phyloP scores from a whole-genome alignment of 2,329 filamentous ascomycete genomes.

The Aureobasidium sp. region DNA sequence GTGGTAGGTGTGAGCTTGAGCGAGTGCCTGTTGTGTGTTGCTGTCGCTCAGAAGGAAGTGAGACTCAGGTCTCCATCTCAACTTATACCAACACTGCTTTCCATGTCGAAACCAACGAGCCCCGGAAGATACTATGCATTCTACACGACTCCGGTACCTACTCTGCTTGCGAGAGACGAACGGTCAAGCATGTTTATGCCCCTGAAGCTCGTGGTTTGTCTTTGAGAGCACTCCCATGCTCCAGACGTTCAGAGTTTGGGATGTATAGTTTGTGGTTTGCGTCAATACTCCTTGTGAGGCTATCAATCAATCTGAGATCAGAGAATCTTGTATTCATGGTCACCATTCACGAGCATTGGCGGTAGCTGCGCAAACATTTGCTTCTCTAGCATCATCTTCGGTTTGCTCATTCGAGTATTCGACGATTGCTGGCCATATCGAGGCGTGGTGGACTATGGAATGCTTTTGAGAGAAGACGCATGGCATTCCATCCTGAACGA shows the following conservation, averaged over 20 bases:
- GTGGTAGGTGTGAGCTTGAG: not conserved
- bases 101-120: not conserved
- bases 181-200: not conserved
- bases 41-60: not conserved
- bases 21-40: not conserved
- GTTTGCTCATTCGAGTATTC: no score
- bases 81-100: not conserved
- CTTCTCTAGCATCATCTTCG: no score
- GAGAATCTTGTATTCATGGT: not conserved
- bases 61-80: not conserved
- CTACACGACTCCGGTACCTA: not conserved
- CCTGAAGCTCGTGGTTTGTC: not conserved
- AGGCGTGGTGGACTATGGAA: no score
- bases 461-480: no score
- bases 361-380: not conserved
- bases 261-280: not conserved
- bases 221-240: not conserved
- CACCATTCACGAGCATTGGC: not conserved
- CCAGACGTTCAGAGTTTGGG: not conserved
- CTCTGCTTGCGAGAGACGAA: not conserved
- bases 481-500: no score
- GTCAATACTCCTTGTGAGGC: not conserved
- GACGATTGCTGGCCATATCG: no score
- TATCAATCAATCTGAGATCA: not conserved
- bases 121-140: not conserved